These are phyloP conservation scores for Blastobotrys chiropterorum DNA, from an alignment of 805 yeast species.

Conservation along the genomic window DNA sequence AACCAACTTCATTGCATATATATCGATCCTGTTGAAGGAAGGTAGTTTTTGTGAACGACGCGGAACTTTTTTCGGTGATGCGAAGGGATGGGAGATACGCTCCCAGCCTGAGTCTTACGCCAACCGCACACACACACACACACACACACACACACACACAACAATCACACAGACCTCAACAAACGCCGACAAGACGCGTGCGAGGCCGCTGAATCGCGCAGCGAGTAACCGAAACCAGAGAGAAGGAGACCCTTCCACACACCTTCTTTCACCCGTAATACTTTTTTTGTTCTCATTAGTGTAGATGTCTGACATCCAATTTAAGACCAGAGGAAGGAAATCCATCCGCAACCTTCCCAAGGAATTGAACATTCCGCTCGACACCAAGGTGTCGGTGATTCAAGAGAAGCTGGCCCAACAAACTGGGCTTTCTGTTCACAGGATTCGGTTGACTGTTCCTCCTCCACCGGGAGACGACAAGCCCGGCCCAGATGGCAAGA, in stretches of 20 bases:
- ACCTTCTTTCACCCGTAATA: background rate
- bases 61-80: constrained; percentile 1
- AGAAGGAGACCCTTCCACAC: background rate
- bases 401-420: constrained; percentile 28
- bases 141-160: too few relatives aligned
- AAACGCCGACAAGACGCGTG: too few relatives aligned
- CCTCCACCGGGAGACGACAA: constrained; percentile 24
- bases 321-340: constrained; percentile 24
- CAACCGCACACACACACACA: too few relatives aligned
- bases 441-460: constrained; percentile 51
- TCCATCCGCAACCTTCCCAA: constrained; percentile 23
- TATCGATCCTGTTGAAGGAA: constrained; percentile 1
- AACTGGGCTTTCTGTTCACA: constrained; percentile 41
- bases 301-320: constrained; percentile 14
- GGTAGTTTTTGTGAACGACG: background rate
- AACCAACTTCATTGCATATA: constrained; percentile 4
- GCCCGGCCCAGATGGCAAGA: constrained; percentile 28
- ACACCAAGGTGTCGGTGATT: constrained; percentile 39
- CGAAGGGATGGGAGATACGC: background rate
- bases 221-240: too few relatives aligned
- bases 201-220: too few relatives aligned
- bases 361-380: constrained; percentile 32
- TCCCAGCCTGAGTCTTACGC: background rate
- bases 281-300: too few relatives aligned
- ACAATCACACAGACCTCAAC: too few relatives aligned